Evolutionary conservation across 495 filamentous ascomycete species (phyloP).

Genomic region (Penicillium parvum): DNA sequence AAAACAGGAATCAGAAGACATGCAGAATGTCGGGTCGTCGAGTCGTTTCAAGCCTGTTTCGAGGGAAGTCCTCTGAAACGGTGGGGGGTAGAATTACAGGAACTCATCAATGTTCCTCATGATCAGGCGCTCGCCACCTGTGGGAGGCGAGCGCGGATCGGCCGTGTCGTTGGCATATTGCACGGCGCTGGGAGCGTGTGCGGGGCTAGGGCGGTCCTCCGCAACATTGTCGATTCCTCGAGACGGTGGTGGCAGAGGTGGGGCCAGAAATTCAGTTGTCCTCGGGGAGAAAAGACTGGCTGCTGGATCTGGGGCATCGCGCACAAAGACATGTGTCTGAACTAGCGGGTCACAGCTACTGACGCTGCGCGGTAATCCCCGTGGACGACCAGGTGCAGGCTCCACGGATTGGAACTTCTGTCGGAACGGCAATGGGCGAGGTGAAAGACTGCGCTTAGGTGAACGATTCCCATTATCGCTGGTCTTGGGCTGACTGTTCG

Average conservation of each 20-base stretch:
- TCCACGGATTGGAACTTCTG: slow-evolving; percentile 37
- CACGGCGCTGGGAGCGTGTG: slow-evolving; percentile 12
- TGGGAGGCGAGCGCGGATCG: slow-evolving; percentile 48
- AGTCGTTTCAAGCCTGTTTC: slow-evolving; percentile 28
- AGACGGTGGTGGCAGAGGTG: slow-evolving; percentile 28
- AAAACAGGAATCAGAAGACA: slow-evolving; percentile 18
- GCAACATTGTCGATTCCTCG: slow-evolving; percentile 33
- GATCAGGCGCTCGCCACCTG: slow-evolving; percentile 43
- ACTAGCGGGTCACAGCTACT: slow-evolving; percentile 29
- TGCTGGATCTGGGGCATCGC: slow-evolving; percentile 32
- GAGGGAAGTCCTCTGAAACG: slow-evolving; percentile 4
- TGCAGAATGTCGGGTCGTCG: slow-evolving; percentile 29
- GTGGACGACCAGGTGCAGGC: slow-evolving; percentile 15
- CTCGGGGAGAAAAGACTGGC: slow-evolving; percentile 47
- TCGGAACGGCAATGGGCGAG: slow-evolving; percentile 40
- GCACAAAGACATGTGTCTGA: slow-evolving; percentile 35
- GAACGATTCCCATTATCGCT: slow-evolving; percentile 28
- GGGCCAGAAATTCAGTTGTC: slow-evolving; percentile 44
- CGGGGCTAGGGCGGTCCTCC: slow-evolving; percentile 12
- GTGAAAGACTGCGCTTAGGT: slow-evolving; percentile 38
- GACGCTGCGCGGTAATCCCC: slow-evolving; percentile 18
- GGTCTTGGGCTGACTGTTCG: slow-evolving; percentile 26
- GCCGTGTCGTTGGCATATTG: slow-evolving; percentile 30
- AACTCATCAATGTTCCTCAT: slow-evolving; percentile 54
- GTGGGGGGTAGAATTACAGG: slow-evolving; percentile 30